phyloP scores from a whole-genome alignment of 441 rosid genomes.

The Sinapis alba region DNA sequence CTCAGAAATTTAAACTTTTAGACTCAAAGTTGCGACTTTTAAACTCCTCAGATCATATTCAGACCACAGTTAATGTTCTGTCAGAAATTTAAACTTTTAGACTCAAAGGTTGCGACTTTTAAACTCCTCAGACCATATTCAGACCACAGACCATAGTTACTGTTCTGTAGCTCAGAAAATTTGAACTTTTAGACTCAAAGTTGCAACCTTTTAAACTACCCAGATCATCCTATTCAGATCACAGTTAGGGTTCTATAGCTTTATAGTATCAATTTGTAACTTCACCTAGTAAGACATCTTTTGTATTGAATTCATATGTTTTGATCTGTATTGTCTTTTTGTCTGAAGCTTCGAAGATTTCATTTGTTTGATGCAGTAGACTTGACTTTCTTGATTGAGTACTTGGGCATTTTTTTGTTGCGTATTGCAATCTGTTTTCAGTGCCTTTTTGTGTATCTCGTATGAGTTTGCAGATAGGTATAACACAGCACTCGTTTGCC shows the following conservation, averaged over 20 bases:
- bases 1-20: not conserved
- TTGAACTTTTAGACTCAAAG: no score
- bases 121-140: no score
- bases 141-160: no score
- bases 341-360: not conserved
- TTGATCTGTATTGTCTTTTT: not conserved
- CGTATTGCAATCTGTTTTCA: slow-evolving; percentile 41
- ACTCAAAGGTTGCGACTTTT: not conserved
- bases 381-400: slow-evolving; percentile 16
- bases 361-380: slow-evolving; percentile 20
- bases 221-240: no score
- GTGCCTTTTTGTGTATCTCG: slow-evolving; percentile 25
- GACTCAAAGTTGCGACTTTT: not conserved
- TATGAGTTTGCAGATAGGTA: slow-evolving; percentile 68
- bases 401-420: not conserved
- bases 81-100: not conserved
- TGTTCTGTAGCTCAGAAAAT: no score
- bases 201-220: not conserved
- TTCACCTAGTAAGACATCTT: not conserved
- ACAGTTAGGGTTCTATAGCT: not conserved
- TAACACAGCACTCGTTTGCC: slow-evolving; percentile 99
- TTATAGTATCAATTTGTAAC: not conserved
- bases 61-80: not conserved
- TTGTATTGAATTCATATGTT: not conserved
- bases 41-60: not conserved